Conservation (phyloP, 2,329 filamentous ascomycete species). For the Cladophialophora carrionii region DNA sequence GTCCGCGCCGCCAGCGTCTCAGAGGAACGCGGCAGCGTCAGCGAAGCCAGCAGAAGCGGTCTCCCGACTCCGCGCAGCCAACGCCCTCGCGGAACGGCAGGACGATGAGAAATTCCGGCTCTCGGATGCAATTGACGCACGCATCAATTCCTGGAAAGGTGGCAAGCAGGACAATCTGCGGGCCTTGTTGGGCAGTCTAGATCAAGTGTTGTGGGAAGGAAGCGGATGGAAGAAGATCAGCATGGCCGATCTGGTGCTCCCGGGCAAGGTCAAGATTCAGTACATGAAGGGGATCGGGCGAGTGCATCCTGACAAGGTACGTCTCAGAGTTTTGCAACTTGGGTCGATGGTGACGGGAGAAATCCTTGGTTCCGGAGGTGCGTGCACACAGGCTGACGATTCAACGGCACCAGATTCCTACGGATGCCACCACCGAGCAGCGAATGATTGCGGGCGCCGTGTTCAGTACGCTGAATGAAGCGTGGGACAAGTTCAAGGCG, state of each 20-base stretch:
- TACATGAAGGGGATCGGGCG: slow-evolving; percentile 99
- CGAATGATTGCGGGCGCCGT: slow-evolving; percentile 68
- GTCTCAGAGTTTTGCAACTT: background rate
- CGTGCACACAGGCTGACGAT: background rate
- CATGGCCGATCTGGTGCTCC: slow-evolving; percentile 87
- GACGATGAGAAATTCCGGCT: slow-evolving; percentile 94
- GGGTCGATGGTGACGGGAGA: background rate
- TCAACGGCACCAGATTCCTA: slow-evolving; percentile 57
- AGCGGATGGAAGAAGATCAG: slow-evolving; percentile 97
- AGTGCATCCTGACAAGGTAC: slow-evolving; percentile 97
- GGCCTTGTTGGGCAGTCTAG: slow-evolving; percentile 81
- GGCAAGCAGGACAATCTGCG: slow-evolving; percentile 92
- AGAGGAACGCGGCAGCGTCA: slow-evolving; percentile 30
- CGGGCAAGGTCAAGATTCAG: slow-evolving; percentile 92
- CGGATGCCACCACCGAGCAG: slow-evolving; percentile 67
- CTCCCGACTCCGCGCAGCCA: slow-evolving; percentile 76
- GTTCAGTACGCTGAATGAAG: slow-evolving; percentile 67
- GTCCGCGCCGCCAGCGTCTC: slow-evolving; percentile 42
- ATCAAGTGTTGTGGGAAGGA: slow-evolving; percentile 85
- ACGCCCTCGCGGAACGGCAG: slow-evolving; percentile 79
- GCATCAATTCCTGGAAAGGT: slow-evolving; percentile 78
- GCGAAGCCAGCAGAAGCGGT: slow-evolving; percentile 68
- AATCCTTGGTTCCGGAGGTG: background rate
- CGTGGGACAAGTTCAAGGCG: slow-evolving; percentile 69
- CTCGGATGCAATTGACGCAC: slow-evolving; percentile 80